Percentiles rank a stretch among this genome's conserved stretches.
phyloP scores from a whole-genome alignment of 129 eudicot genomes.

The Solidago caesia region DNA sequence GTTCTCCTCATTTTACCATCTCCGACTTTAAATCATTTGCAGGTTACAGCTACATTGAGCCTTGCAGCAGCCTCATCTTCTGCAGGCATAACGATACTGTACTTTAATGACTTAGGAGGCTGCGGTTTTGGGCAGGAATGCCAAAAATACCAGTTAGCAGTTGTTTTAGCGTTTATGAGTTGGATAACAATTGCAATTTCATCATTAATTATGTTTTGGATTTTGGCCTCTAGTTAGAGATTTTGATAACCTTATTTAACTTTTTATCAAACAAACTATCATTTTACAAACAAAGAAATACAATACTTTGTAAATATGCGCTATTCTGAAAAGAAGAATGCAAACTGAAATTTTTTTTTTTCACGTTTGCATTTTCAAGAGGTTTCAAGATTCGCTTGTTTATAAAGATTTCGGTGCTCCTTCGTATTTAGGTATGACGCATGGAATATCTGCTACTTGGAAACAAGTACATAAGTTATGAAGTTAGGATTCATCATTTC shows the following conservation, averaged over 20 bases:
- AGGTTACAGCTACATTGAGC: slow-evolving; percentile 70
- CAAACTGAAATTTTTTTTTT: too few species aligned
- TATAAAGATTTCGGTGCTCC: neutral
- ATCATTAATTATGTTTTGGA: slow-evolving; percentile 75
- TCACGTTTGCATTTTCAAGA: neutral
- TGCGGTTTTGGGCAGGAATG: slow-evolving; percentile 47
- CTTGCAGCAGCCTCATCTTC: slow-evolving; percentile 87
- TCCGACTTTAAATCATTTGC: slow-evolving; percentile 15
- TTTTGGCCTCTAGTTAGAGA: slow-evolving; percentile 63
- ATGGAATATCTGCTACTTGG: neutral
- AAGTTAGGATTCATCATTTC: neutral
- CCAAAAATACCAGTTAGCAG: slow-evolving; percentile 56
- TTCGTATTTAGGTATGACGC: neutral
- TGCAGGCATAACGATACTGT: slow-evolving; percentile 68
- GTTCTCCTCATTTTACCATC: neutral
- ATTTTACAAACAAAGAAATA: neutral
- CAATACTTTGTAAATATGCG: neutral
- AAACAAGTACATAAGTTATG: neutral
- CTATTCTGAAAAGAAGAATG: neutral
- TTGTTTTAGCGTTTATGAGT: slow-evolving; percentile 69
- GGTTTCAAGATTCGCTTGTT: neutral
- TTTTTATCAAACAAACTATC: neutral
- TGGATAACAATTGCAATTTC: slow-evolving; percentile 60
- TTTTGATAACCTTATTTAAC: neutral
- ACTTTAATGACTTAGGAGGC: slow-evolving; percentile 49